phyloP scores from a whole-genome alignment of 495 filamentous ascomycete species.

The Recurvomyces mirabilis region DNA sequence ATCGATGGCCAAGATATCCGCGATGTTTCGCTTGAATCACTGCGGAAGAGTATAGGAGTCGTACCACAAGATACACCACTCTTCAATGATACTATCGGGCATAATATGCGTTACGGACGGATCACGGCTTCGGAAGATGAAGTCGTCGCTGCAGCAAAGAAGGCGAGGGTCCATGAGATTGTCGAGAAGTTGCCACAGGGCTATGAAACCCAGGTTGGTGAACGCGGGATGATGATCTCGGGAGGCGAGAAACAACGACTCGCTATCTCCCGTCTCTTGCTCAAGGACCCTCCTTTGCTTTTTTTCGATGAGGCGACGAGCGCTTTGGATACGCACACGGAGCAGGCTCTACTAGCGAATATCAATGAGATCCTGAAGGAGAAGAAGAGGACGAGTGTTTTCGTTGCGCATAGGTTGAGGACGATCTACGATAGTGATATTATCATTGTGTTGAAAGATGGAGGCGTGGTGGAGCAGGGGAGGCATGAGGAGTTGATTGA shows the following conservation, averaged over 20 bases:
- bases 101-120: constrained; percentile 93
- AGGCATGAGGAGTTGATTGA: constrained; percentile 79
- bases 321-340: constrained; percentile 90
- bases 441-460: constrained; percentile 83
- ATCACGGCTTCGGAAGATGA: constrained; percentile 63
- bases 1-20: constrained; percentile 91
- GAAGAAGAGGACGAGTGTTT: constrained; percentile 80
- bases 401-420: constrained; percentile 81
- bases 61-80: constrained; percentile 95
- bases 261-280: constrained; percentile 70
- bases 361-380: constrained; percentile 90
- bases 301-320: constrained; percentile 99
- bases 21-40: constrained; percentile 65
- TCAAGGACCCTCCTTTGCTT: constrained; percentile 84
- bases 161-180: constrained; percentile 75
- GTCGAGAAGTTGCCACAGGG: constrained; percentile 68
- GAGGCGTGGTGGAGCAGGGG: constrained; percentile 71
- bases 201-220: constrained; percentile 86
- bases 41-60: constrained; percentile 81
- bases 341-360: constrained; percentile 80
- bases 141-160: constrained; percentile 62
- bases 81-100: constrained; percentile 89
- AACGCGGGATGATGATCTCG: constrained; percentile 96
- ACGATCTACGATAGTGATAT: constrained; percentile 87
- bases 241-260: constrained; percentile 90